phyloP scores from a whole-genome alignment of 352 stramenopile species.

The Thraustotheca clavata region DNA sequence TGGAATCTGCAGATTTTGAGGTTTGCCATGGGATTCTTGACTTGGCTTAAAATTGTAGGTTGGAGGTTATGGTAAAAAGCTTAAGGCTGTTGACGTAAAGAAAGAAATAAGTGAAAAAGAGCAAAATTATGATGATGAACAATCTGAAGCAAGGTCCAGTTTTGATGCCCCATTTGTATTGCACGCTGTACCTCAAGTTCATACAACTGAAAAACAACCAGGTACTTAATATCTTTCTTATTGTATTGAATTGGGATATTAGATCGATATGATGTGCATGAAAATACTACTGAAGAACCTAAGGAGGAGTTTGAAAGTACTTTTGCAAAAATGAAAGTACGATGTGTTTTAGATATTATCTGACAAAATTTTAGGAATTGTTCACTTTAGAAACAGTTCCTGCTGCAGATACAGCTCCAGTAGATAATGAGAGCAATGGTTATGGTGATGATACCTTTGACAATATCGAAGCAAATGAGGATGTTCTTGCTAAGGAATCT shows the following conservation, averaged over 20 bases:
- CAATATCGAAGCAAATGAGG: neutral
- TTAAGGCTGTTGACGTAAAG: neutral
- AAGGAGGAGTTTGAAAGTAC: constrained; percentile 22
- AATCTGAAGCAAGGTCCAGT: neutral
- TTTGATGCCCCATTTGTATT: neutral
- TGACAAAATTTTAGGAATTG: neutral
- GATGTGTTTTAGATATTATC: neutral
- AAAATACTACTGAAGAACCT: neutral
- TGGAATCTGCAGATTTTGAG: constrained; percentile 74
- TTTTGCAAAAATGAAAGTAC: constrained; percentile 38
- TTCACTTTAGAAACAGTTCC: constrained; percentile 23
- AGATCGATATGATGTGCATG: neutral
- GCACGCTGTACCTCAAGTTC: neutral
- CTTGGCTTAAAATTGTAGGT: constrained; percentile 29
- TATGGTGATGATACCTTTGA: neutral
- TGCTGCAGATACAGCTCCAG: constrained; percentile 24
- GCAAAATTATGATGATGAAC: neutral
- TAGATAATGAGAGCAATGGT: constrained; percentile 18
- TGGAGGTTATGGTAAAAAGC: constrained; percentile 32
- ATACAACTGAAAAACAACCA: neutral
- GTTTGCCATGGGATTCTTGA: constrained; percentile 23
- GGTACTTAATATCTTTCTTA: neutral
- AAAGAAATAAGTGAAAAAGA: neutral
- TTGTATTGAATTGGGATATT: neutral
- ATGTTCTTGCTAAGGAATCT: neutral